Conservation (phyloP, 192 early-diverging fungal genomes). For the Coemansia sp. region DNA sequence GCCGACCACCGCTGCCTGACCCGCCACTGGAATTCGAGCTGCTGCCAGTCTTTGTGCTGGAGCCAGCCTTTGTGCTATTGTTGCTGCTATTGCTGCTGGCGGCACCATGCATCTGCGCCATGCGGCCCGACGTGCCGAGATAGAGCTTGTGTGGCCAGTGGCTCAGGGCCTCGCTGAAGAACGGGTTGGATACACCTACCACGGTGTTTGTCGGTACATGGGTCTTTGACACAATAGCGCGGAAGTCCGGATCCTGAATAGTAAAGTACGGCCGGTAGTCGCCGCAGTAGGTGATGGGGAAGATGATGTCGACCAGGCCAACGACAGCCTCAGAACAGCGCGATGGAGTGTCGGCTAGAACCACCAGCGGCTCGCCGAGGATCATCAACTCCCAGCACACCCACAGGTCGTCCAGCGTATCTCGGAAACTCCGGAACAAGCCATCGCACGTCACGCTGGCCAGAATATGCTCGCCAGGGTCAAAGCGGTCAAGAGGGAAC, state of each 20-base stretch:
- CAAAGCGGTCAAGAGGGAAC: conserved; percentile 69
- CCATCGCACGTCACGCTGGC: conserved; percentile 69
- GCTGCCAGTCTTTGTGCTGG: not conserved
- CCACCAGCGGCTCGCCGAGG: conserved; percentile 86
- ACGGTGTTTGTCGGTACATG: conserved; percentile 79
- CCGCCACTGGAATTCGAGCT: not conserved
- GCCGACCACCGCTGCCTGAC: conserved; percentile 10
- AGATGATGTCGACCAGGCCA: conserved; percentile 87
- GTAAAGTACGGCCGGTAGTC: conserved; percentile 98
- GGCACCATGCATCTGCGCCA: conserved; percentile 52
- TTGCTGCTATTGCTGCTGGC: conserved; percentile 8
- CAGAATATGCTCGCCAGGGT: conserved; percentile 74
- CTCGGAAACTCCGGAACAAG: conserved; percentile 79
- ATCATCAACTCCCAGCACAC: conserved; percentile 94
- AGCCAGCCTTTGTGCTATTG: not conserved
- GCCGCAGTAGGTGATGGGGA: conserved; percentile 95
- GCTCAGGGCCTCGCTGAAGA: conserved; percentile 85
- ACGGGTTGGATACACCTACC: conserved; percentile 96
- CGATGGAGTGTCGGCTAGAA: conserved; percentile 85
- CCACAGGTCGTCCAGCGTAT: conserved; percentile 83
- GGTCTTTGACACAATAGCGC: conserved; percentile 58
- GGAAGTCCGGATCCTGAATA: conserved; percentile 93
- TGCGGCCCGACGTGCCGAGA: conserved; percentile 57
- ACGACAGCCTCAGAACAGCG: conserved; percentile 86
- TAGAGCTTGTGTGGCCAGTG: conserved; percentile 92